Conservation (phyloP, 805 yeast species). For the Nakazawaea sp. region DNA sequence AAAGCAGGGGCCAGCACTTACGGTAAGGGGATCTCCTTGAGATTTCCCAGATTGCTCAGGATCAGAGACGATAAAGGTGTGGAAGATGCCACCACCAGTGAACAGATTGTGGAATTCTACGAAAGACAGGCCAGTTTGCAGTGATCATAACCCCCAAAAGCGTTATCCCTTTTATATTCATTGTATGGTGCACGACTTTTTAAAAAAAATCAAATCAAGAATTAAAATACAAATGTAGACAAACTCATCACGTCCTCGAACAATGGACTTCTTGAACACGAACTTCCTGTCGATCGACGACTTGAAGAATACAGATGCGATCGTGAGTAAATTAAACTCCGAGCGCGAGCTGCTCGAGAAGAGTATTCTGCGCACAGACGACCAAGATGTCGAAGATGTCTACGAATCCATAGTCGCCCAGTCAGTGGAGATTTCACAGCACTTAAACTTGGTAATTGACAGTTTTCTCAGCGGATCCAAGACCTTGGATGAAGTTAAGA, state of each 20-base stretch:
- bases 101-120: slow-evolving; percentile 79
- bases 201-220: too few relatives aligned
- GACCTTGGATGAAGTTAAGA: neutral
- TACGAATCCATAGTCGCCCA: slow-evolving; percentile 3
- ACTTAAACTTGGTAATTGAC: neutral
- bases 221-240: too few relatives aligned
- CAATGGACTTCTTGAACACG: slow-evolving; percentile 9
- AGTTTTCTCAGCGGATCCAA: neutral
- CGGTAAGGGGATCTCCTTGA: slow-evolving; percentile 78
- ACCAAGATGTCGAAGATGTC: neutral
- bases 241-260: too few relatives aligned
- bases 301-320: slow-evolving; percentile 7
- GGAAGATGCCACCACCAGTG: slow-evolving; percentile 82
- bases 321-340: slow-evolving; percentile 4
- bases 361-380: slow-evolving; percentile 4
- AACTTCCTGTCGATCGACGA: slow-evolving; percentile 11
- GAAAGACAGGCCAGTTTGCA: slow-evolving; percentile 50
- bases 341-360: slow-evolving; percentile 8
- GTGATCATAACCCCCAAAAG: too few relatives aligned
- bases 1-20: slow-evolving; percentile 71
- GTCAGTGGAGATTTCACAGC: neutral
- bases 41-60: slow-evolving; percentile 84
- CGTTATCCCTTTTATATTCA: too few relatives aligned
- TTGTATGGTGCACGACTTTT: too few relatives aligned
- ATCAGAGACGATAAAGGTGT: slow-evolving; percentile 80